Evolutionary conservation across 2,329 filamentous ascomycete species (phyloP).

Genomic region (Sporothrix brasiliensis): DNA sequence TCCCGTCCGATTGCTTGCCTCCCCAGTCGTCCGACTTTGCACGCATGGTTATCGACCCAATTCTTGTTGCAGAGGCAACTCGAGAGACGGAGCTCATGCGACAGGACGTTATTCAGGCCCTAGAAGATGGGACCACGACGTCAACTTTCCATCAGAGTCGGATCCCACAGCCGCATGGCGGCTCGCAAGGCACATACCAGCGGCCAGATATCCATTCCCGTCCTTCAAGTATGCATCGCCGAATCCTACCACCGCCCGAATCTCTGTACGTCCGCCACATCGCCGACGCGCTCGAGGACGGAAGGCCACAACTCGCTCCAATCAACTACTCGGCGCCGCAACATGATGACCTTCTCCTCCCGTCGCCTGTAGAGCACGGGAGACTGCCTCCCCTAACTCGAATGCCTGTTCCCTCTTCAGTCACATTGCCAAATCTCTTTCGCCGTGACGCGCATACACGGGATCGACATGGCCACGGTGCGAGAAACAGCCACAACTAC

Average conservation of each 20-base stretch:
- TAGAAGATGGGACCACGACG: constrained; percentile 1
- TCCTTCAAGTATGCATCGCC: background rate
- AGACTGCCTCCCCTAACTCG: constrained; percentile 30
- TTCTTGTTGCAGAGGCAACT: constrained; percentile 58
- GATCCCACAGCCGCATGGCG: background rate
- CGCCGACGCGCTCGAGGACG: background rate
- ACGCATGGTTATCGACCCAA: constrained; percentile 66
- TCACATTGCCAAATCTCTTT: background rate
- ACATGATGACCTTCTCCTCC: background rate
- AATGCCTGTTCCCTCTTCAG: constrained; percentile 8
- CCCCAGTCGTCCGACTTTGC: constrained; percentile 66
- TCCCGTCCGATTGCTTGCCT: constrained; percentile 70
- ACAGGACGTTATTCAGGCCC: constrained; percentile 38
- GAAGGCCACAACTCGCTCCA: constrained; percentile 18
- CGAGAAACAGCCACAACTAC: background rate
- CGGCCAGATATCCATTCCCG: background rate
- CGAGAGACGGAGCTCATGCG: constrained; percentile 51
- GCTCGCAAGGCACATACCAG: background rate
- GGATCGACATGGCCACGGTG: background rate
- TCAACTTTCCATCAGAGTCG: background rate
- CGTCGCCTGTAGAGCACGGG: constrained; percentile 26
- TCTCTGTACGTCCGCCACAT: background rate
- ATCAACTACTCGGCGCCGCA: background rate
- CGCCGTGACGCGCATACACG: background rate
- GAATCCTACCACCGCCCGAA: background rate